Evolutionary conservation across 106 monocot genomes (phyloP), one percentile per base, ranked within the genome.

Genomic region (Hemerocallis citrina): DNA sequence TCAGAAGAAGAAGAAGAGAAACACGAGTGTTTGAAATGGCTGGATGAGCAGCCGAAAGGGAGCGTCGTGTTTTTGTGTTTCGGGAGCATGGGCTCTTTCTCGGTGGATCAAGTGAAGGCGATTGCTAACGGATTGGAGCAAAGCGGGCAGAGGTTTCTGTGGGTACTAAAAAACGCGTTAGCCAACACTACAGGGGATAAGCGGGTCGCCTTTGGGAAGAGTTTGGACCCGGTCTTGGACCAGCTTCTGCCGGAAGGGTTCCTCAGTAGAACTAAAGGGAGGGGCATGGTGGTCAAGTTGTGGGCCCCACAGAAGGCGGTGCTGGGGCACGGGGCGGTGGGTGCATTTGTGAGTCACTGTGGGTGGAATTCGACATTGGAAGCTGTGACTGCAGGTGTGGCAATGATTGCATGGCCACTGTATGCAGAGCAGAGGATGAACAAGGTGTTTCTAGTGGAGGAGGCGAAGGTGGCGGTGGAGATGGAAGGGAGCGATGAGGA

Each of bases 11-110:
- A 16, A 2, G 54, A 11, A 16, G 54, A 3, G 13, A 27, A 29
- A 16, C 54, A 54, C 21, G 74, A 73, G 22, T 77, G 73, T 55
- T 21, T 74, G 0, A 34, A 8, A 6, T 81, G 76, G 76, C 64
- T 81, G 5, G 76, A 81, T 20, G 31, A 9, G 11, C 75, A 76
- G 51, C 81, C 81, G n/a, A 28, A 54, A 25, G 36, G 27, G 31
- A 77, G 77, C 25, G 77, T 82, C 10, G 77, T 82, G 28, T 74
- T 77, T 50, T 64, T 82, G 21, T 73, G 73, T 45, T 82, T 82
- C 41, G 82, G 82, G 36, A 82, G 82, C 48, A 3, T 48, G 38
- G 73, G 82, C 4, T 0, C 17, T n/a, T 74, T 77, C 39, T 9
- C 68, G 3, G 33, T 20, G 24, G 55, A 31, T 33, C 82, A 82